Base-by-base conservation (phyloP, 352 stramenopile genomes). In the Globisporangium abappressorium region DNA sequence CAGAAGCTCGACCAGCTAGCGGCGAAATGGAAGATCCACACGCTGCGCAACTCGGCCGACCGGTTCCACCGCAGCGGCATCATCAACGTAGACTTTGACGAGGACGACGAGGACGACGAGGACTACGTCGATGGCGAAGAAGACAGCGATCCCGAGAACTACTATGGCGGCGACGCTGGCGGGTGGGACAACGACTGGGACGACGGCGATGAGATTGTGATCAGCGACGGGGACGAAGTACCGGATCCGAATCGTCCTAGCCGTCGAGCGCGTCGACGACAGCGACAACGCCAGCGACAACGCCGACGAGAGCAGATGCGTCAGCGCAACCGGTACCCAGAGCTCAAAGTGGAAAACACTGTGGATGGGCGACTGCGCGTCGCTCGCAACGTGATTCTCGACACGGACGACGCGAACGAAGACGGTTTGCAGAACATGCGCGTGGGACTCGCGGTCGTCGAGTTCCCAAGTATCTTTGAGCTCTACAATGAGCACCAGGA, bases 391-490 rank as follows among this genome's bases (percentile, higher is more conserved):
- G 68, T 94, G 22, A 79, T 94, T 36, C 66, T 89, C 43, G 86
- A 94, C 46, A 82, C 74, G 18, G 79, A 81, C 41, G 84, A 91
- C 61, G 78, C 70, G 43, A 94, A 94, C 49, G 74, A 82, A 55
- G 86, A 94, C 43, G 86, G 86, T 0, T 73, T 84, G 64, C 53
- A 80, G 24, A 76, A 73, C 18, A 94, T 94, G 86, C 79, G 80
- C 6, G 74, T 94, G 3, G 75, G 77, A 5, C 57, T 91, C 2
- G 79, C 78, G 9, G 68, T 94, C 9, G 78, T 94, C 57, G 86
- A 92, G 26, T 92, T 94, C 55, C 84, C 86, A 12, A 91, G 76
- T 47, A 57, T 90, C 51, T 82, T 92, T 66, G 77, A 90, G 69
- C 54, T 80, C 5, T 91, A 84, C 66, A 91, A 81, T 34, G 84